Evolutionary conservation across 2,329 filamentous ascomycete genomes (phyloP).

Genomic region (Fusarium devonianum): DNA sequence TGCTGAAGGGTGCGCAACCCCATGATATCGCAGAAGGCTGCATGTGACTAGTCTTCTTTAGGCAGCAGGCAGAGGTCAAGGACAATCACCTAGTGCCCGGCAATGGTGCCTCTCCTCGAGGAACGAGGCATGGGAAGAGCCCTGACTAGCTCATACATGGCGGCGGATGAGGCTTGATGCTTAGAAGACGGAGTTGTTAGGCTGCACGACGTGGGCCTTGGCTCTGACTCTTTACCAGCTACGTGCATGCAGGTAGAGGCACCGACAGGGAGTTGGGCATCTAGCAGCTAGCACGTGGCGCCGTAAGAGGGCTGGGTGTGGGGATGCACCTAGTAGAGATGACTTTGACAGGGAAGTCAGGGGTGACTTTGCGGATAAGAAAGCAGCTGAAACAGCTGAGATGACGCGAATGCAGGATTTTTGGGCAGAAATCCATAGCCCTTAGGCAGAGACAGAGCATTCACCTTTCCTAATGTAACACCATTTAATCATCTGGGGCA

Average conservation of each 20-base stretch:
- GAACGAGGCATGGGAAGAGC: slow-evolving; percentile 13
- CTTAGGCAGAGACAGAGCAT: slow-evolving; percentile 6
- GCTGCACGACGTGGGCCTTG: too few relatives aligned
- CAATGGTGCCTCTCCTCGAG: slow-evolving; percentile 14
- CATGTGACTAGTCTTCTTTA: slow-evolving; percentile 22
- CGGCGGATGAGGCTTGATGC: slow-evolving; percentile 1
- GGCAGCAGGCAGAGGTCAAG: slow-evolving; percentile 20
- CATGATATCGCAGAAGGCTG: slow-evolving; percentile 13
- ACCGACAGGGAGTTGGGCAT: slow-evolving; percentile 31
- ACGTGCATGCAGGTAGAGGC: slow-evolving; percentile 18
- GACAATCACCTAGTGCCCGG: slow-evolving; percentile 8
- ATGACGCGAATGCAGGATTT: slow-evolving; percentile 5
- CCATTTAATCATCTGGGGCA: background rate
- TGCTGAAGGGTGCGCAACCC: slow-evolving; percentile 17
- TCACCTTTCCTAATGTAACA: slow-evolving; percentile 2
- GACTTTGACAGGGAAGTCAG: slow-evolving; percentile 26
- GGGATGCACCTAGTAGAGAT: slow-evolving; percentile 32
- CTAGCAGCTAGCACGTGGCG: slow-evolving; percentile 40
- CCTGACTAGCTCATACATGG: slow-evolving; percentile 27
- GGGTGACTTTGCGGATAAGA: slow-evolving; percentile 6
- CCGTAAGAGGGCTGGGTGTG: slow-evolving; percentile 39
- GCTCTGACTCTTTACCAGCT: slow-evolving; percentile 12
- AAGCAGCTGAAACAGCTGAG: slow-evolving; percentile 3
- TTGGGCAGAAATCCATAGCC: slow-evolving; percentile 25
- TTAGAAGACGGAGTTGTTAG: slow-evolving; percentile 14